Percentiles rank a stretch among this genome's conserved stretches.
phyloP scores from a whole-genome alignment of 768 basidiomycete species.

The Xerocomus brunneocitrinus region DNA sequence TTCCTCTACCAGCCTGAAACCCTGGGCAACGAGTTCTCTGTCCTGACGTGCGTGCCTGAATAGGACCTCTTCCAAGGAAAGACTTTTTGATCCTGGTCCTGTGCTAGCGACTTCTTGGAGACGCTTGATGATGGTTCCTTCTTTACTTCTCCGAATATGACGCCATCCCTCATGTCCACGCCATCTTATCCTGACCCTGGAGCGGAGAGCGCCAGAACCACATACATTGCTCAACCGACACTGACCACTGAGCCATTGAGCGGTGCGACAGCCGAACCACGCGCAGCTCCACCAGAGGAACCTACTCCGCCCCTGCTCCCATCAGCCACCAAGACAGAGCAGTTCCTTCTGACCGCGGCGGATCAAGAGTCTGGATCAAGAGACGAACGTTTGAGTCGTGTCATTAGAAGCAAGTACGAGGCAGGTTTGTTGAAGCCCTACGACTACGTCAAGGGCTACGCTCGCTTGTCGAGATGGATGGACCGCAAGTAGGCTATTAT shows the following conservation, averaged over 20 bases:
- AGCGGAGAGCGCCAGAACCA: constrained; percentile 4
- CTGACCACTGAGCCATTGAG: constrained; percentile 20
- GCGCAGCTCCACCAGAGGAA: constrained; percentile 32
- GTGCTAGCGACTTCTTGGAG: constrained; percentile 75
- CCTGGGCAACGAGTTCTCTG: constrained; percentile 77
- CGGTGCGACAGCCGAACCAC: constrained; percentile 20
- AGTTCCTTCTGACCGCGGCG: constrained; percentile 88
- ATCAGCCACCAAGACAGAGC: constrained; percentile 76
- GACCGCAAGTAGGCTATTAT: constrained; percentile 66
- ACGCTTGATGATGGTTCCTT: constrained; percentile 82
- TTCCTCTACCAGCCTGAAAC: constrained; percentile 71
- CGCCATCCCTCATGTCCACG: constrained; percentile 47
- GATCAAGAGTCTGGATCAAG: constrained; percentile 90
- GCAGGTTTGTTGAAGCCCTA: constrained; percentile 93
- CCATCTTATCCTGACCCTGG: constrained; percentile 20
- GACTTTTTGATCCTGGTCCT: background rate
- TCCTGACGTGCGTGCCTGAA: constrained; percentile 57
- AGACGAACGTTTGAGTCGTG: constrained; percentile 83
- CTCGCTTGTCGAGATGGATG: constrained; percentile 91
- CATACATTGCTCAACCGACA: constrained; percentile 16
- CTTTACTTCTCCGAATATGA: constrained; percentile 56
- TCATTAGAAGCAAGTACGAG: constrained; percentile 95
- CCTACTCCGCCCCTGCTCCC: constrained; percentile 54
- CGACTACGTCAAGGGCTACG: constrained; percentile 95
- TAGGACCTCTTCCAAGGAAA: background rate